Conservation (phyloP, 495 filamentous ascomycete genomes). For the Schizothecium vesticola region DNA sequence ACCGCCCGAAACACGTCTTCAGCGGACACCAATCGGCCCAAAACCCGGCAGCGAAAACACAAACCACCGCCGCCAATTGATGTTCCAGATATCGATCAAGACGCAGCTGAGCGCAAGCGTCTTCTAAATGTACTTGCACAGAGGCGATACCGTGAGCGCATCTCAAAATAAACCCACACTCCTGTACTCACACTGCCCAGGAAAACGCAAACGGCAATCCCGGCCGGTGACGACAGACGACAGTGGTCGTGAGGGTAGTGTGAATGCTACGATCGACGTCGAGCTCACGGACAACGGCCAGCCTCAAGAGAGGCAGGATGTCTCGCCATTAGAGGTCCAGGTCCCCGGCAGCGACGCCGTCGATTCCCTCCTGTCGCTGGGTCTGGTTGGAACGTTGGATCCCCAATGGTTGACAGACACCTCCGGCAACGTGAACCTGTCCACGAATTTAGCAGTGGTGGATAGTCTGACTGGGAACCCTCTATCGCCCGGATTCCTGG, state of each 20-base stretch:
- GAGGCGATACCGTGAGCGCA: conserved; percentile 42
- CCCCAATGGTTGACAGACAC: background rate
- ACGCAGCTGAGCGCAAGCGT: conserved; percentile 43
- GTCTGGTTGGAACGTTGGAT: background rate
- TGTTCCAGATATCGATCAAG: conserved; percentile 31
- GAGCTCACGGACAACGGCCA: background rate
- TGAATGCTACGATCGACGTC: background rate
- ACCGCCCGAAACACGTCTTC: background rate
- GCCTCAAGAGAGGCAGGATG: background rate
- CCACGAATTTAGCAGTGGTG: background rate
- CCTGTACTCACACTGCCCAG: conserved; percentile 6
- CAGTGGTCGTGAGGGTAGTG: background rate
- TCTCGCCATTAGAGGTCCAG: background rate
- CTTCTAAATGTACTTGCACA: conserved; percentile 47
- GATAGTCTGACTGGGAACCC: background rate
- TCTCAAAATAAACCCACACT: background rate
- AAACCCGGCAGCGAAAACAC: conserved; percentile 21
- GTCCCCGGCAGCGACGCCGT: background rate
- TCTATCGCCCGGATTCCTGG: background rate
- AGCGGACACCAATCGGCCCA: conserved; percentile 3
- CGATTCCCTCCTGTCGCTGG: background rate
- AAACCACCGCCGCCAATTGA: conserved; percentile 23
- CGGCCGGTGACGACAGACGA: background rate
- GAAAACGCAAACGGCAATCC: conserved; percentile 25
- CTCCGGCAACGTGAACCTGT: background rate